Conservation (phyloP, 768 basidiomycete genomes). For the Termitomyces sp. region DNA sequence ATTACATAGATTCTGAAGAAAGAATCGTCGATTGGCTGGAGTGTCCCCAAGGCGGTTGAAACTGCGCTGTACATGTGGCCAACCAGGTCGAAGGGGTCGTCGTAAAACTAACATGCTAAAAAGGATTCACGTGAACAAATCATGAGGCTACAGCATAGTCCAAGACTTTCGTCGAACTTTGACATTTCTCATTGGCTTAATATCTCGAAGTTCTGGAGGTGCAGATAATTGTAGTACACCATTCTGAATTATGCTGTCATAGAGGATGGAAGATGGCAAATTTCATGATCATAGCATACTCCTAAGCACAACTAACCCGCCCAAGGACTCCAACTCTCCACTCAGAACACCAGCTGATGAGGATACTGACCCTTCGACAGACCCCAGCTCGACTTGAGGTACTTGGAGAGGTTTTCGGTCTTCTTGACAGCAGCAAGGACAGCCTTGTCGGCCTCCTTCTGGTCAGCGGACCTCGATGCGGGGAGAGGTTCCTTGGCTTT, state of each 20-base stretch:
- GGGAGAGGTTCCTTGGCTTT: conserved; percentile 85
- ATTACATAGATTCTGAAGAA: conserved; percentile 44
- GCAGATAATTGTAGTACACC: neutral
- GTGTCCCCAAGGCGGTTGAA: conserved; percentile 8
- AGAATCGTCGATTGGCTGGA: conserved; percentile 20
- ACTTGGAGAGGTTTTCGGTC: conserved; percentile 86
- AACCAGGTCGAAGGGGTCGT: conserved; percentile 21
- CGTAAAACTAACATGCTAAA: conserved; percentile 27
- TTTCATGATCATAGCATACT: conserved; percentile 31
- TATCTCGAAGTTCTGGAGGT: neutral
- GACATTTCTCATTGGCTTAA: neutral
- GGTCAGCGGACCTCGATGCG: conserved; percentile 82
- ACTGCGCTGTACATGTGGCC: conserved; percentile 9
- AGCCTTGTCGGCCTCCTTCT: conserved; percentile 81
- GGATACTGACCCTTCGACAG: conserved; percentile 97
- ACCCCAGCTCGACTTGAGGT: conserved; percentile 89
- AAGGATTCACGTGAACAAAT: conserved; percentile 3
- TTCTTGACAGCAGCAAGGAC: conserved; percentile 85
- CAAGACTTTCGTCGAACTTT: neutral
- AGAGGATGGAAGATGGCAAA: conserved; percentile 24
- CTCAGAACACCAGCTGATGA: conserved; percentile 88
- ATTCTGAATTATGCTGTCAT: conserved; percentile 22
- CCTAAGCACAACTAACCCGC: conserved; percentile 17
- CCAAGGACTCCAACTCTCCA: conserved; percentile 6
- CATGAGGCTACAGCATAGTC: neutral